Percentiles rank a stretch among this genome's conserved stretches.
These are phyloP conservation scores for Clonostachys chloroleuca DNA, from an alignment of 2,329 filamentous ascomycete genomes.

Conservation along the genomic window DNA sequence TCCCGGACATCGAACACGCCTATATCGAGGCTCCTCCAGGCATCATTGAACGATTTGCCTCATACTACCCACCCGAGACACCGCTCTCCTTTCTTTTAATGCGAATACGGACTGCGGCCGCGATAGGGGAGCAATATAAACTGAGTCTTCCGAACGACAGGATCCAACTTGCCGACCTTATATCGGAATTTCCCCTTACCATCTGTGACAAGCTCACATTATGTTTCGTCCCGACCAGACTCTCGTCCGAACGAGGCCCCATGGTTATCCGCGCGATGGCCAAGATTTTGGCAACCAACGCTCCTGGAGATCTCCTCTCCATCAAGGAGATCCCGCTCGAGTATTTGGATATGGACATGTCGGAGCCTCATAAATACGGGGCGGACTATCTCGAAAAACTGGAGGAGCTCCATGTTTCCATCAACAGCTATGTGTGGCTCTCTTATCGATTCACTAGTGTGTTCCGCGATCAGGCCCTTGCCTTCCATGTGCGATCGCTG, in stretches of 20 bases:
- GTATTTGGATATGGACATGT: slow-evolving; percentile 60
- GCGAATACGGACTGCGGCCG: slow-evolving; percentile 66
- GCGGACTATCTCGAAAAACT: slow-evolving; percentile 61
- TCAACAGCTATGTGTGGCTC: slow-evolving; percentile 90
- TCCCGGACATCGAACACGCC: slow-evolving; percentile 63
- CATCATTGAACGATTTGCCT: slow-evolving; percentile 70
- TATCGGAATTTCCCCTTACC: slow-evolving; percentile 67
- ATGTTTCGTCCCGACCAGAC: slow-evolving; percentile 62
- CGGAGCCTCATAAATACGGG: slow-evolving; percentile 24
- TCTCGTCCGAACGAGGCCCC: slow-evolving; percentile 11
- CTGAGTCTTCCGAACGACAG: slow-evolving; percentile 55
- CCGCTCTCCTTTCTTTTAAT: slow-evolving; percentile 81
- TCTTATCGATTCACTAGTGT: slow-evolving; percentile 83
- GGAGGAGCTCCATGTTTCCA: slow-evolving; percentile 73
- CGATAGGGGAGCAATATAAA: slow-evolving; percentile 62
- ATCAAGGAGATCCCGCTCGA: slow-evolving; percentile 69
- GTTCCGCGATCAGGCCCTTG: slow-evolving; percentile 70
- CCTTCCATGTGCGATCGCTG: slow-evolving; percentile 72
- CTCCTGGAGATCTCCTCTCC: slow-evolving; percentile 64
- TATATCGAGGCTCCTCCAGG: slow-evolving; percentile 69
- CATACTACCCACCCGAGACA: slow-evolving; percentile 75
- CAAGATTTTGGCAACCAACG: slow-evolving; percentile 62
- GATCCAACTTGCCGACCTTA: slow-evolving; percentile 65
- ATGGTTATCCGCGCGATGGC: slow-evolving; percentile 58
- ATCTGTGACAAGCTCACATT: slow-evolving; percentile 74